Evolutionary conservation across 192 early-diverging fungal species (phyloP).

Genomic region (Dispira simplex): DNA sequence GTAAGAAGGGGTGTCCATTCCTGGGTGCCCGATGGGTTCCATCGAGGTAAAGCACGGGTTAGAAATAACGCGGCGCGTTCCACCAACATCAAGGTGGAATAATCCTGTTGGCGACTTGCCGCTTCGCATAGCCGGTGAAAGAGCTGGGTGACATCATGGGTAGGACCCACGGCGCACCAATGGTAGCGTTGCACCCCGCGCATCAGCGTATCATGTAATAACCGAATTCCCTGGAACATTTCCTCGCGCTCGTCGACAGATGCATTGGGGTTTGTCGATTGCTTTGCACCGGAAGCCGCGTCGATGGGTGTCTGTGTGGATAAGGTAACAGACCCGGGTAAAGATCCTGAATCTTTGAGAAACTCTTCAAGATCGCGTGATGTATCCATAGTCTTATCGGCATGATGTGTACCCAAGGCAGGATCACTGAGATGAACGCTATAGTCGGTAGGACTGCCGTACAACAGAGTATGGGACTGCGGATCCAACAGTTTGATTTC

Average conservation of each 20-base stretch:
- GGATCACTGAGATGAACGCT: background rate
- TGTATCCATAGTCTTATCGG: background rate
- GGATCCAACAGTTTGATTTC: background rate
- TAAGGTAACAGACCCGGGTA: background rate
- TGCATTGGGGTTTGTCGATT: background rate
- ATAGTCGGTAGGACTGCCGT: background rate
- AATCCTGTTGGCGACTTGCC: background rate
- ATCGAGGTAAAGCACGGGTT: background rate
- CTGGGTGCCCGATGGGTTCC: background rate
- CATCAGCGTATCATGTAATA: background rate
- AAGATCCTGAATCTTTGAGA: background rate
- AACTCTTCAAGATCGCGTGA: background rate
- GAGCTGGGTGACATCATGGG: background rate
- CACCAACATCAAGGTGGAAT: background rate
- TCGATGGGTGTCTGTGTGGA: background rate
- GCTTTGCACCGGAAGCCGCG: background rate
- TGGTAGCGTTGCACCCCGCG: background rate
- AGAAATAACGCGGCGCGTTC: background rate
- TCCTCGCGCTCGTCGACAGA: background rate
- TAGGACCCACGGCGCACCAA: background rate
- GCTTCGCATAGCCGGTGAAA: background rate
- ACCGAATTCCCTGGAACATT: background rate
- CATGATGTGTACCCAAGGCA: background rate
- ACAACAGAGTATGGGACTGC: background rate
- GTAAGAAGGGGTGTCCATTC: background rate